Evolutionary conservation across 805 yeast species (phyloP).

Genomic region (Helenozyma rhizophorensis): DNA sequence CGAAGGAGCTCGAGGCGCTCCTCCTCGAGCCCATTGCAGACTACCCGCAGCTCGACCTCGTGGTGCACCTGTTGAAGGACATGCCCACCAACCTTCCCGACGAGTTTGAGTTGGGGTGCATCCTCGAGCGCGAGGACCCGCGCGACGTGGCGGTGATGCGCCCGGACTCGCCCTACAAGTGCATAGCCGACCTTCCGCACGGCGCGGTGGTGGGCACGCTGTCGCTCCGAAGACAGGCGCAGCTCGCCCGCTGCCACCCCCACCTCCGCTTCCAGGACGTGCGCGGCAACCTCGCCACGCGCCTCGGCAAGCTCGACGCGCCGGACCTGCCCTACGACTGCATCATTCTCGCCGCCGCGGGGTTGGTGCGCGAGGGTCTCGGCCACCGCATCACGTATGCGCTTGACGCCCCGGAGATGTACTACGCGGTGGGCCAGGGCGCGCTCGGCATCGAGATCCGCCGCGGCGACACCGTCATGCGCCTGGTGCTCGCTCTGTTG

Average conservation of each 20-base stretch:
- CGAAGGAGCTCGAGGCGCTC: conserved; percentile 84
- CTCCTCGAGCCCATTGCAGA: conserved; percentile 58
- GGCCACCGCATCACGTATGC: conserved; percentile 70
- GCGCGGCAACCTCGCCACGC: conserved; percentile 75
- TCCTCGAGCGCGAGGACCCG: conserved; percentile 85
- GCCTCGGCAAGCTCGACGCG: conserved; percentile 77
- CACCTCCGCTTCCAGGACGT: conserved; percentile 74
- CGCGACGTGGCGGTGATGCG: conserved; percentile 87
- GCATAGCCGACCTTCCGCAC: conserved; percentile 69
- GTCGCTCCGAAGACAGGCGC: conserved; percentile 90
- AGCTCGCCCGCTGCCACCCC: conserved; percentile 75
- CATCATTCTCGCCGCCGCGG: conserved; percentile 89
- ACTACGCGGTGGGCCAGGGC: conserved; percentile 98
- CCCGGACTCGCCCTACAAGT: conserved; percentile 54
- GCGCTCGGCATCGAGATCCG: conserved; percentile 92
- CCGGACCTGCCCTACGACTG: conserved; percentile 61
- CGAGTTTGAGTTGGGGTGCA: conserved; percentile 84
- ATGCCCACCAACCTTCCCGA: conserved; percentile 88
- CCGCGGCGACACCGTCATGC: conserved; percentile 56
- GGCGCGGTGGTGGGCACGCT: conserved; percentile 93
- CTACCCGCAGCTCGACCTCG: conserved; percentile 71
- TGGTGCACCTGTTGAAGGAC: conserved; percentile 92
- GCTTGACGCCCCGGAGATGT: conserved; percentile 75
- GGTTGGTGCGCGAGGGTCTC: conserved; percentile 69
- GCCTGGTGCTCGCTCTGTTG: conserved; percentile 56